phyloP scores from a whole-genome alignment of 495 filamentous ascomycete species.

The Oidiodendron maius region DNA sequence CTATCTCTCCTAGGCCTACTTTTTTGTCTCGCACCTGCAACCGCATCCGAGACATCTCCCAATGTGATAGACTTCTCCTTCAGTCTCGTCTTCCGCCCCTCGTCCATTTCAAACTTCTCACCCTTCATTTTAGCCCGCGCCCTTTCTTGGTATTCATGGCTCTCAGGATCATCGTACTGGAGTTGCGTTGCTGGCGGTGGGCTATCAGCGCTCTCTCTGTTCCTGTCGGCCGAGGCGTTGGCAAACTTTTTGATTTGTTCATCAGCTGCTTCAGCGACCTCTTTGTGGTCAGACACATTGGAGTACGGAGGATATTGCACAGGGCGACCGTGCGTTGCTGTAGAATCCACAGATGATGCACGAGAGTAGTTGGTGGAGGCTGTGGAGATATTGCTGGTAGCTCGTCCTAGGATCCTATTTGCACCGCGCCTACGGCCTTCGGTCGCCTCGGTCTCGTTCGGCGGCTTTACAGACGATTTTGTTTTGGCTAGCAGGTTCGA shows the following conservation, averaged over 20 bases:
- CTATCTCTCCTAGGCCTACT: neutral
- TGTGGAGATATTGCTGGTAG: slow-evolving; percentile 42
- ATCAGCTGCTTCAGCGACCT: neutral
- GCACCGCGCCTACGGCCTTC: slow-evolving; percentile 25
- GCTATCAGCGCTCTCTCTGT: slow-evolving; percentile 12
- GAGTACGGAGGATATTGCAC: slow-evolving; percentile 14
- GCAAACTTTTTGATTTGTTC: slow-evolving; percentile 17
- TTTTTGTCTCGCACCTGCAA: neutral
- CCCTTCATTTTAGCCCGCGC: slow-evolving; percentile 31
- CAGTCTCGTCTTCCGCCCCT: neutral
- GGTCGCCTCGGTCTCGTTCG: neutral
- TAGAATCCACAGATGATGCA: slow-evolving; percentile 23
- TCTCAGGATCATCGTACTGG: slow-evolving; percentile 41
- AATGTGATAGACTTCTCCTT: slow-evolving; percentile 24
- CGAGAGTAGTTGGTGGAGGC: slow-evolving; percentile 11
- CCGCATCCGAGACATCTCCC: slow-evolving; percentile 15
- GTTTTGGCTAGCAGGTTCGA: slow-evolving; percentile 10
- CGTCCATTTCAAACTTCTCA: slow-evolving; percentile 5
- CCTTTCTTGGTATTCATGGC: slow-evolving; percentile 24
- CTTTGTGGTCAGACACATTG: neutral
- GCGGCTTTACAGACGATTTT: slow-evolving; percentile 2
- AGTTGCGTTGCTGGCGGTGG: slow-evolving; percentile 34
- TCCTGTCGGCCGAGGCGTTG: slow-evolving; percentile 3
- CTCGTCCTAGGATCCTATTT: slow-evolving; percentile 42
- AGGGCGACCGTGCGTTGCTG: slow-evolving; percentile 15